phyloP scores from a whole-genome alignment of 2,329 filamentous ascomycete species.

The Lasiodiplodia theobromae region DNA sequence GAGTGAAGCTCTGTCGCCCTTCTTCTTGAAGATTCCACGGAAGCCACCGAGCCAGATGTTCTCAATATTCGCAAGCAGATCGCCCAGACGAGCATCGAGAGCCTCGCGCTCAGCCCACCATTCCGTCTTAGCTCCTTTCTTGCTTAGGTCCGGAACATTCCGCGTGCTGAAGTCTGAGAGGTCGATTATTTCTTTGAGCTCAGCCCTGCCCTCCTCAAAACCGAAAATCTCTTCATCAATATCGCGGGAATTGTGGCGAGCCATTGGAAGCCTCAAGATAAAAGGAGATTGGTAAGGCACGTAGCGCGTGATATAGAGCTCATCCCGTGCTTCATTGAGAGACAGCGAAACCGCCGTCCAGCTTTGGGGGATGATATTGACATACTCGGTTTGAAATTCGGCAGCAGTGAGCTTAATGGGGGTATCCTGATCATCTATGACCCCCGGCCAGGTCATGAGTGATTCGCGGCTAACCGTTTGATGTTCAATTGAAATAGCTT shows the following conservation, averaged over 20 bases:
- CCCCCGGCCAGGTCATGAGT: conserved; percentile 49
- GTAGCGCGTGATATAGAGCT: conserved; percentile 89
- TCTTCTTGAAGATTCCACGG: conserved; percentile 85
- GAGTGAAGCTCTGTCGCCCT: conserved; percentile 68
- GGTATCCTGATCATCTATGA: conserved; percentile 38
- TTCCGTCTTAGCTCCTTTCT: conserved; percentile 75
- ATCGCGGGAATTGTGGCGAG: conserved; percentile 80
- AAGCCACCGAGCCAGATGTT: conserved; percentile 96
- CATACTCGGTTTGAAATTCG: conserved; percentile 77
- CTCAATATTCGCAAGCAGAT: conserved; percentile 85
- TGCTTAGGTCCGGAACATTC: conserved; percentile 71
- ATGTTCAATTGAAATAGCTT: conserved; percentile 60
- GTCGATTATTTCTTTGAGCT: conserved; percentile 83
- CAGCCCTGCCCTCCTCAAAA: conserved; percentile 78
- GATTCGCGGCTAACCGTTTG: conserved; percentile 46
- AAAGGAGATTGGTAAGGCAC: conserved; percentile 79
- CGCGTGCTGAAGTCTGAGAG: conserved; percentile 86
- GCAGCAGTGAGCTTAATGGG: conserved; percentile 48
- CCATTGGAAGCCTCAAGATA: conserved; percentile 83
- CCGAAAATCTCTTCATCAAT: conserved; percentile 82
- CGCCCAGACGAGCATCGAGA: conserved; percentile 77
- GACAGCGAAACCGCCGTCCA: conserved; percentile 91
- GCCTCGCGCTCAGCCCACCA: conserved; percentile 91
- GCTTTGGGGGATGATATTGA: conserved; percentile 80
- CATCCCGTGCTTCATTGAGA: conserved; percentile 80